These are phyloP conservation scores for Lactarius trivialis DNA, from an alignment of 768 basidiomycete species.

Conservation along the genomic window DNA sequence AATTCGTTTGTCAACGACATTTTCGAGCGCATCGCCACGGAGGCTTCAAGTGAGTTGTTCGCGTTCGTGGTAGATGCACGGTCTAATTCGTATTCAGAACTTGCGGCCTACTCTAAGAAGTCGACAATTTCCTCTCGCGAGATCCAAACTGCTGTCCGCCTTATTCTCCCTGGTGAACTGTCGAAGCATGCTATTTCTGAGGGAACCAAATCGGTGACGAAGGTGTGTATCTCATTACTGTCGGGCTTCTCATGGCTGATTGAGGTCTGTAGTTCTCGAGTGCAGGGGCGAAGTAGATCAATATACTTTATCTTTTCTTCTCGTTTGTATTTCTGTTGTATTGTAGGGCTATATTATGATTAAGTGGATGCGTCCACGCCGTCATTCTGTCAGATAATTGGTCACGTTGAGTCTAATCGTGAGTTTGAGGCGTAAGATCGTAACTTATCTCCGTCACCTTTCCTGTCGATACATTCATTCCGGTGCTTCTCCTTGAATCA, in stretches of 20 bases:
- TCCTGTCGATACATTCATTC: neutral
- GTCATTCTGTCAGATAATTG: neutral
- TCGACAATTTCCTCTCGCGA: conserved; percentile 98
- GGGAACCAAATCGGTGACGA: conserved; percentile 91
- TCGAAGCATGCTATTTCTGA: conserved; percentile 93
- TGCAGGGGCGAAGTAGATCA: conserved; percentile 28
- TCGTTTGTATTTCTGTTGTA: conserved; percentile 23
- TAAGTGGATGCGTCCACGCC: neutral
- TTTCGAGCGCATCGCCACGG: conserved; percentile 87
- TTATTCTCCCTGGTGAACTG: conserved; percentile 94
- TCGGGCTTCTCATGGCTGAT: conserved; percentile 1
- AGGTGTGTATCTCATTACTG: conserved; percentile 37
- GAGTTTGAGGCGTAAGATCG: neutral
- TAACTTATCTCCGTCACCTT: neutral
- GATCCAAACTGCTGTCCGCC: conserved; percentile 94
- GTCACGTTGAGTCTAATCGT: neutral
- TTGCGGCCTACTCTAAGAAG: conserved; percentile 84
- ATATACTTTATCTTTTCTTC: conserved; percentile 7
- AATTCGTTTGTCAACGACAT: conserved; percentile 97
- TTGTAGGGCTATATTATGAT: conserved; percentile 22
- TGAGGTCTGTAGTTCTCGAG: conserved; percentile 24
- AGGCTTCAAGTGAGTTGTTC: conserved; percentile 38
- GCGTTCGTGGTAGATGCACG: too few relatives aligned
- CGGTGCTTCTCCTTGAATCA: neutral
- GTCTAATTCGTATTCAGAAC: too few relatives aligned